Evolutionary conservation across 164 flowering plant genomes (phyloP), one percentile per base, ranked within the genome.

Genomic region (Magnolia kwangsiensis): DNA sequence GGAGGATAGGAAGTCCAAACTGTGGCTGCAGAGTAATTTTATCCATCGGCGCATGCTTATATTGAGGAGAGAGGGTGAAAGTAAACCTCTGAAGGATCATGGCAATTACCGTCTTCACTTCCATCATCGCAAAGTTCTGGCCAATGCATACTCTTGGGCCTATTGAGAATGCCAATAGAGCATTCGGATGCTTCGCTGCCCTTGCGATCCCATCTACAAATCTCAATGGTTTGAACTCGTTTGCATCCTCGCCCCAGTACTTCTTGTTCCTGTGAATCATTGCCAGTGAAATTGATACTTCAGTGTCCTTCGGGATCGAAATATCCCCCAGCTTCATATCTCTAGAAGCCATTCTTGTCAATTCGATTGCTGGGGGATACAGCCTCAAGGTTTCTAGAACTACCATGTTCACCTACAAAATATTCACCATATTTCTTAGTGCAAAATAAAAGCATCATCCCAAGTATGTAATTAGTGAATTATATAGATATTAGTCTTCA

Each of bases 201-300:
- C 75, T 77, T 4, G 86, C 61, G 1, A 81, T 19, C 8, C 86
- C 88, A 50, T 86, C 72, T 0, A 64, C 19, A 66, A 88, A 88
- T 75, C 89, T 75, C 58, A 55, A 2, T 1, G 88, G 90, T 19
- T 85, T 86, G 81, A 88, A 86, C 61, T 84, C 79, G 27, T 77
- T 77, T 23, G 87, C 87, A 65, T 87, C 89, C 61, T 80, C 78
- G 19, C 87, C 87, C 89, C 89, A 87, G 50, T 75, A 71, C 63
- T 77, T 77, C 69, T 73, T 69, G 67, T 69, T 55, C 21, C 78
- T 55, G 11, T 84, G 86, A 19, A 84, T 75, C 73, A 63, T 67
- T 16, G 67, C 0, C 3, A 83, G 2, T 0, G 86, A 84, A 45
- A 87, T 69, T 4, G 67, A 4, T 49, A 85, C 2, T 0, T 6